A percentile compares a stretch with the other conserved stretches of the same genome.
These are phyloP conservation scores for Psilocybe azurescens DNA, from an alignment of 768 basidiomycete genomes.

Conservation along the genomic window DNA sequence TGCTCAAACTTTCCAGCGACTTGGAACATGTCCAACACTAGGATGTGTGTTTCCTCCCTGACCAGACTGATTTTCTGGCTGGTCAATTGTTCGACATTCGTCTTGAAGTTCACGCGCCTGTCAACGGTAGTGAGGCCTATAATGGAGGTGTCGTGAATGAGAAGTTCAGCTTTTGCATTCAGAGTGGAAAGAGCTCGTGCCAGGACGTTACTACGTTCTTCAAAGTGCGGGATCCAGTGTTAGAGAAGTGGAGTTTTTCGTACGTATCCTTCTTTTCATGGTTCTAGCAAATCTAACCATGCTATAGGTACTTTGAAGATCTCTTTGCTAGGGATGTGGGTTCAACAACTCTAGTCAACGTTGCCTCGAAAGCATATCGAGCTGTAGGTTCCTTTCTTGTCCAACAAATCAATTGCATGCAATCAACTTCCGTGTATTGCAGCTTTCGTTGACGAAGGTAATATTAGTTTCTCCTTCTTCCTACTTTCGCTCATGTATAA, in stretches of 20 bases:
- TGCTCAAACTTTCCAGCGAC: constrained; percentile 45
- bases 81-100: constrained; percentile 50
- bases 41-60: constrained; percentile 50
- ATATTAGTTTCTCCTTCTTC: not conserved
- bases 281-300: not conserved
- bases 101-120: constrained; percentile 48
- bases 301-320: constrained; percentile 46
- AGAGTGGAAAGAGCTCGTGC: constrained; percentile 36
- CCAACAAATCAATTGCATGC: not conserved
- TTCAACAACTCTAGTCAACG: constrained; percentile 39
- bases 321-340: constrained; percentile 45
- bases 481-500: not conserved
- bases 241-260: constrained; percentile 50
- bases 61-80: constrained; percentile 47
- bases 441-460: constrained; percentile 36
- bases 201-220: constrained; percentile 42
- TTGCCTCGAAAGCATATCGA: constrained; percentile 48
- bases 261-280: constrained; percentile 24
- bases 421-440: not conserved
- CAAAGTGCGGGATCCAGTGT: constrained; percentile 26
- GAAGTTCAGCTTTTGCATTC: constrained; percentile 45
- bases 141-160: constrained; percentile 41
- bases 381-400: constrained; percentile 32
- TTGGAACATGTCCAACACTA: constrained; percentile 45
- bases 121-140: constrained; percentile 42